Evolutionary conservation across 202 grass and related monocot species (phyloP), one percentile per base, ranked within the genome.

Genomic region (Carex arenaria): DNA sequence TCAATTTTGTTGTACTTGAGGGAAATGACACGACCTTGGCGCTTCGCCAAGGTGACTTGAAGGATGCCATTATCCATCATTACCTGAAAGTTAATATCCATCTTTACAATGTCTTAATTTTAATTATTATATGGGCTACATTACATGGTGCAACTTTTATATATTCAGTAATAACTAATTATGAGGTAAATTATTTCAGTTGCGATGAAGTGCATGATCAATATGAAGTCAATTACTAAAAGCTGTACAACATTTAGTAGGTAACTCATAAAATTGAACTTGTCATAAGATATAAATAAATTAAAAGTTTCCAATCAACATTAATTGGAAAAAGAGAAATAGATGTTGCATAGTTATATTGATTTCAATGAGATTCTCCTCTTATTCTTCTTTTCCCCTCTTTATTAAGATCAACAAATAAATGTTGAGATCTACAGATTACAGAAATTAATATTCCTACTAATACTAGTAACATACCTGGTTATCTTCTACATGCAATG

Each of bases 1-100:
- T 31, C 40, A 0, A 84, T 81, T 49, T 84, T 81, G 55, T 82
- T 82, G 84, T 90, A 90, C 7, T 55, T 64, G 66, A 93, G 38
- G 34, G 80, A 75, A 23, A 87, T 88, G 47, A 93, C 61, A 10
- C 76, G 91, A 19, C 91, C 91, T 67, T 90, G 52, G 6, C 86
- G 91, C 26, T 73, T 90, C 10, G 91, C 69, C 67, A 93, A 60
- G 49, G 86, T 75, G 55, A 93, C 81, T 85, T 88, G 84, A 61
- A 90, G 80, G 67, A 85, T 61, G 9, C 88, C 86, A 77, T 93
- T 93, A 79, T 88, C 84, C 31, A 93, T 86, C 1, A 87, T 13
- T 38, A 90, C 76, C 91, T 93, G 55, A 34, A 67, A 67, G n/a
- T 55, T 36, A 53, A 54, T 38, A 45, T 20, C 26, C 31, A 53